These are phyloP conservation scores for Gyromitra esculenta DNA, from an alignment of 2,329 filamentous ascomycete species.

Conservation along the genomic window DNA sequence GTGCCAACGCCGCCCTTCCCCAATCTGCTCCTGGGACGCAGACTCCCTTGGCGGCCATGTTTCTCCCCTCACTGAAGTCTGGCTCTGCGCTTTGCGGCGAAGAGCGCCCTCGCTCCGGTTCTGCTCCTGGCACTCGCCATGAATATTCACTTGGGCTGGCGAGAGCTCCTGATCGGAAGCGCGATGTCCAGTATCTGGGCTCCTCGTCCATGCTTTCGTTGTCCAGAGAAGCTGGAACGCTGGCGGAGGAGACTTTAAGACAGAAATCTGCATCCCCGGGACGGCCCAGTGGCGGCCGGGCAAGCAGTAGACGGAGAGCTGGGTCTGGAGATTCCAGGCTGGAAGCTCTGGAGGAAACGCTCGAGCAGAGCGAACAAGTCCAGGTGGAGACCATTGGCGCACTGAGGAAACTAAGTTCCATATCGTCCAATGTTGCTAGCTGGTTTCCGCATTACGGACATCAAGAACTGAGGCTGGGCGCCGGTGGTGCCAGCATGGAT, in stretches of 20 bases:
- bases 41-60: slow-evolving; percentile 1
- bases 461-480: slow-evolving; percentile 55
- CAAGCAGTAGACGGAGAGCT: slow-evolving; percentile 20
- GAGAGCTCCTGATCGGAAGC: slow-evolving; percentile 27
- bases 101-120: slow-evolving; percentile 15
- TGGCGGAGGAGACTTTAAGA: slow-evolving; percentile 55
- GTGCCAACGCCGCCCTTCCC: not conserved
- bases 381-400: slow-evolving; percentile 56
- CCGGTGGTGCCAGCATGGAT: slow-evolving; percentile 49
- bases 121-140: slow-evolving; percentile 9
- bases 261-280: slow-evolving; percentile 38
- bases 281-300: not conserved
- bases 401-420: slow-evolving; percentile 53
- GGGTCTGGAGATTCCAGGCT: not conserved
- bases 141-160: slow-evolving; percentile 15
- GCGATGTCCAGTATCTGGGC: slow-evolving; percentile 57
- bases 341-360: slow-evolving; percentile 32
- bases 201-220: slow-evolving; percentile 57
- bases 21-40: slow-evolving; percentile 8
- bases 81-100: slow-evolving; percentile 3
- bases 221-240: slow-evolving; percentile 56
- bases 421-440: slow-evolving; percentile 55
- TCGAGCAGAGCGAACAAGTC: slow-evolving; percentile 25
- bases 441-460: slow-evolving; percentile 57
- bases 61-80: slow-evolving; percentile 10